Evolutionary conservation across 2,329 filamentous ascomycete species (phyloP).

Genomic region (Beauveria asiatica): DNA sequence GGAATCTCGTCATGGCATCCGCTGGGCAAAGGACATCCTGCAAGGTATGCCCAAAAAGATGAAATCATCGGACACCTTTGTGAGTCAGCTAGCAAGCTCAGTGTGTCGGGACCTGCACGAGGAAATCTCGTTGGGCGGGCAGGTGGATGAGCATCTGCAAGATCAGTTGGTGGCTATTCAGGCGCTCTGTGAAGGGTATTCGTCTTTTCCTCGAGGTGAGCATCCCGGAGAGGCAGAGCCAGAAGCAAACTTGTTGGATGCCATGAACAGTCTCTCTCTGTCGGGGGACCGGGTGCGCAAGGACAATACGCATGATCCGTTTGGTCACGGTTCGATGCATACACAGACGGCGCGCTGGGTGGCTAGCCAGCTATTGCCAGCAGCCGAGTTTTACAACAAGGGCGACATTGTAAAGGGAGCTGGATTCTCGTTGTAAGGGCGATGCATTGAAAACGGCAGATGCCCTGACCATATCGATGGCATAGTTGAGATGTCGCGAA

Average conservation of each 20-base stretch:
- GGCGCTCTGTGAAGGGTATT: slow-evolving; percentile 44
- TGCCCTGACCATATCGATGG: too few species aligned
- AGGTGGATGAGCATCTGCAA: slow-evolving; percentile 49
- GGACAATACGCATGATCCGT: slow-evolving; percentile 40
- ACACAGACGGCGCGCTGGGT: slow-evolving; percentile 55
- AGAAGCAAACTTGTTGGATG: slow-evolving; percentile 18
- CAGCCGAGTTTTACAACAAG: slow-evolving; percentile 40
- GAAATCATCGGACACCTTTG: slow-evolving; percentile 19
- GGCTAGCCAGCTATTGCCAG: slow-evolving; percentile 40
- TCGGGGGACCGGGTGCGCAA: slow-evolving; percentile 24
- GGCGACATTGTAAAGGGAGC: slow-evolving; percentile 42
- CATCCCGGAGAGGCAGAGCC: slow-evolving; percentile 11
- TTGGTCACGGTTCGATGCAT: slow-evolving; percentile 49
- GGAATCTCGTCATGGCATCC: slow-evolving; percentile 33
- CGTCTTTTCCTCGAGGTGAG: slow-evolving; percentile 33
- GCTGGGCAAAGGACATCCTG: slow-evolving; percentile 42
- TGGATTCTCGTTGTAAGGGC: slow-evolving; percentile 21
- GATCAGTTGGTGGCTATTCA: slow-evolving; percentile 56
- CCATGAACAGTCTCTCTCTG: slow-evolving; percentile 22
- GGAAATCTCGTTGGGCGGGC: slow-evolving; percentile 36
- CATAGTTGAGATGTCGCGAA: too few species aligned
- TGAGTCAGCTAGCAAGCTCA: slow-evolving; percentile 35
- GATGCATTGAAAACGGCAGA: too few species aligned
- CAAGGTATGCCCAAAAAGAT: slow-evolving; percentile 33
- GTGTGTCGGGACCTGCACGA: slow-evolving; percentile 36